phyloP scores from a whole-genome alignment of 495 filamentous ascomycete genomes.

The Letharia columbiana region DNA sequence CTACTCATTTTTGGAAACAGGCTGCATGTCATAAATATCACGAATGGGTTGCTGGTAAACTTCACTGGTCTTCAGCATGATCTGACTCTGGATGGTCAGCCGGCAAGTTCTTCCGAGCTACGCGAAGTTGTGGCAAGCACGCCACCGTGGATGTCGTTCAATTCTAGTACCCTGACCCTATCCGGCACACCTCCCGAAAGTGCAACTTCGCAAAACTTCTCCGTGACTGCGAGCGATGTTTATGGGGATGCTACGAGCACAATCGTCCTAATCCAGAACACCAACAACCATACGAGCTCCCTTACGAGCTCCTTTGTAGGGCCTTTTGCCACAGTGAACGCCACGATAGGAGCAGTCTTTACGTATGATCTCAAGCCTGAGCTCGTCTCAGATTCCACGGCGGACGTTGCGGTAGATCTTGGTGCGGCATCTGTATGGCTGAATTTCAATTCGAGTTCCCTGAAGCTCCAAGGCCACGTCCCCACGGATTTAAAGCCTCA shows the following conservation, averaged over 20 bases:
- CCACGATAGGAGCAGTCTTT: conserved; percentile 56
- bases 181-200: conserved; percentile 53
- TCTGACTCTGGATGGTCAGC: conserved; percentile 55
- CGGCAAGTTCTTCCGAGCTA: conserved; percentile 39
- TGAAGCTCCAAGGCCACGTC: conserved; percentile 54
- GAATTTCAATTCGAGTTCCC: conserved; percentile 47
- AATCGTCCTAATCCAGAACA: conserved; percentile 52
- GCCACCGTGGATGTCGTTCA: conserved; percentile 63
- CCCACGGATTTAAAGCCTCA: conserved; percentile 41
- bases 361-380: conserved; percentile 52
- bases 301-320: conserved; percentile 37
- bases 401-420: conserved; percentile 47
- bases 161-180: conserved; percentile 52
- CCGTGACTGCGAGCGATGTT: conserved; percentile 53
- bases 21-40: conserved; percentile 50
- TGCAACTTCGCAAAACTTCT: conserved; percentile 53
- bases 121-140: conserved; percentile 41
- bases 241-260: conserved; percentile 56
- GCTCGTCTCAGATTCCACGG: conserved; percentile 35
- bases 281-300: conserved; percentile 30
- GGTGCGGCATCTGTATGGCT: conserved; percentile 55
- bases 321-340: conserved; percentile 40
- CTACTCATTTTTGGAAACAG: conserved; percentile 53
- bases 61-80: conserved; percentile 45
- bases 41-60: conserved; percentile 43